Conservation (phyloP, 768 basidiomycete genomes). For the Lyophyllum shimeji region DNA sequence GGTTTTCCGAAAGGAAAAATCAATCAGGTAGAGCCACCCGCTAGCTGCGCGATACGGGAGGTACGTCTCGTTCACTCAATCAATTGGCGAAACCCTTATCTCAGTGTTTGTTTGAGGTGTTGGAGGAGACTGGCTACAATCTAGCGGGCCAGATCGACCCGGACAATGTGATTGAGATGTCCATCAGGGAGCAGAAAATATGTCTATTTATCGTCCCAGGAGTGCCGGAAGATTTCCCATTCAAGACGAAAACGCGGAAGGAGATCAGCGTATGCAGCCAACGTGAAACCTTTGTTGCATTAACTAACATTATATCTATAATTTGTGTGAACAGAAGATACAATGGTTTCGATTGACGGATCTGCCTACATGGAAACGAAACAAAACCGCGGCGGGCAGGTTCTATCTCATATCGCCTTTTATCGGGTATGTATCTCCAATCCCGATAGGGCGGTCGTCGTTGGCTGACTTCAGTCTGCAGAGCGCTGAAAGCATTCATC, state of each 20-base stretch:
- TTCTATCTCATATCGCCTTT: conserved; percentile 97
- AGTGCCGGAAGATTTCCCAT: conserved; percentile 84
- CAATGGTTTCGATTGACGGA: conserved; percentile 92
- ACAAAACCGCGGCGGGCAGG: conserved; percentile 66
- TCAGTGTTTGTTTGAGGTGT: conserved; percentile 53
- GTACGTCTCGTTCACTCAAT: conserved; percentile 42
- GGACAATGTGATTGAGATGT: conserved; percentile 75
- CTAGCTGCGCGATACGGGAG: conserved; percentile 88
- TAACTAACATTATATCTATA: conserved; percentile 14
- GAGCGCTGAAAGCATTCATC: conserved; percentile 67
- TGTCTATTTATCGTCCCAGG: conserved; percentile 89
- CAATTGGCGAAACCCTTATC: conserved; percentile 8
- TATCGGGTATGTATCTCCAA: conserved; percentile 59
- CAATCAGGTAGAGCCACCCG: conserved; percentile 86
- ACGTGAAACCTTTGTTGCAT: background rate
- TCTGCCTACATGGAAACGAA: conserved; percentile 90
- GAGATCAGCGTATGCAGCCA: conserved; percentile 84
- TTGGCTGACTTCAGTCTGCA: conserved; percentile 22
- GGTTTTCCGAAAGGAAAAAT: conserved; percentile 99
- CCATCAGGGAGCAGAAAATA: conserved; percentile 88
- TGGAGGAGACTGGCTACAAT: conserved; percentile 97
- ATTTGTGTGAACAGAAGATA: conserved; percentile 65
- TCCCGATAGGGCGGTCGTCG: background rate
- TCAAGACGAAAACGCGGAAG: conserved; percentile 93
- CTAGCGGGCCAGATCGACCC: conserved; percentile 64